phyloP scores from a whole-genome alignment of 257 asterid species.

The Forsythia suspensa region DNA sequence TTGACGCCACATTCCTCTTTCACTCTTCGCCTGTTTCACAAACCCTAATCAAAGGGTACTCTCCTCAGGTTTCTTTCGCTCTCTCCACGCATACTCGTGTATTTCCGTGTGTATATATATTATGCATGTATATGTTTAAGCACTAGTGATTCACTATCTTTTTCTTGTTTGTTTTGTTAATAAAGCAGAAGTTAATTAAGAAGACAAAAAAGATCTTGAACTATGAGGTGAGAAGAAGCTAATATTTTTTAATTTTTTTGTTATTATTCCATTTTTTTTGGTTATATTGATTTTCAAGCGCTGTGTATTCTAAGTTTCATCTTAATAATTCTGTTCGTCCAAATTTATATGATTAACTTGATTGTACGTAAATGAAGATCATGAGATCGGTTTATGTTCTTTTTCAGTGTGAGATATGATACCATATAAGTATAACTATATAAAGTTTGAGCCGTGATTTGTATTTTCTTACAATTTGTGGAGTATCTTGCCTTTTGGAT shows the following conservation, averaged over 20 bases:
- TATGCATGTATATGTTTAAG: no score
- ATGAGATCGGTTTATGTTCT: neutral
- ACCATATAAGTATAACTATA: neutral
- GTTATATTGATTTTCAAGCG: neutral
- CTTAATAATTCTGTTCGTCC: neutral
- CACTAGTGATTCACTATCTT: neutral
- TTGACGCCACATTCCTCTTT: neutral
- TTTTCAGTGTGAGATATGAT: neutral
- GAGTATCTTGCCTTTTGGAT: neutral
- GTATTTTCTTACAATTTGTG: neutral
- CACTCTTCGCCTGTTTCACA: neutral
- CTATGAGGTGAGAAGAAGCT: conserved; percentile 13
- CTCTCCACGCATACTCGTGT: no score
- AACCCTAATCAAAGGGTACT: neutral
- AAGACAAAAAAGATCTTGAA: neutral
- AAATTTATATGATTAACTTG: neutral
- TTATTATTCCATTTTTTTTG: no score
- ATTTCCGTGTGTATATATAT: no score
- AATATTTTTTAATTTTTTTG: no score
- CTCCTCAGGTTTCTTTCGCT: no score
- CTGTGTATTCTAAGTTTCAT: neutral
- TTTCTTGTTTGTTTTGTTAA: neutral
- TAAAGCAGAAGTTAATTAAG: neutral
- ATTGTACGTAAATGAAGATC: neutral
- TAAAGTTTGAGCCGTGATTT: neutral